These are phyloP conservation scores for Tetradesmus lagerheimii DNA, from an alignment of 139 green algal species.

Conservation along the genomic window DNA sequence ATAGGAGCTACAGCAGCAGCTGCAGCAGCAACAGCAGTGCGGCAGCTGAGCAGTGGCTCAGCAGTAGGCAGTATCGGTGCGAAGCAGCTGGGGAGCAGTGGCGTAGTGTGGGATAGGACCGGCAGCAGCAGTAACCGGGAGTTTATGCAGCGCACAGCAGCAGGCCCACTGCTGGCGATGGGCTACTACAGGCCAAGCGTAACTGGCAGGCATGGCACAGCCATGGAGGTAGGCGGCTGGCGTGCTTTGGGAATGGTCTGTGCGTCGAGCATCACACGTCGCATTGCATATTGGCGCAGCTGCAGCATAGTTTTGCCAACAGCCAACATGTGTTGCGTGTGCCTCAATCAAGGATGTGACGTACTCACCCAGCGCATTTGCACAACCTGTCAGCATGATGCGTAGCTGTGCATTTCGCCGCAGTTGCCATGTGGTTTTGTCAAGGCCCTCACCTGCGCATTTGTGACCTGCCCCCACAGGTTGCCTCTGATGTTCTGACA, in stretches of 20 bases:
- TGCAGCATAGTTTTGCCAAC: no score
- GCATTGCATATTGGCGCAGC: no score
- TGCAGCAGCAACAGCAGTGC: not conserved
- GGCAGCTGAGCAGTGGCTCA: not conserved
- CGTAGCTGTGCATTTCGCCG: no score
- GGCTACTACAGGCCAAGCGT: conserved; percentile 79
- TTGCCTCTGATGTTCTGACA: conserved; percentile 65
- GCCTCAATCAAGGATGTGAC: no score
- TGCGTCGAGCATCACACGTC: no score
- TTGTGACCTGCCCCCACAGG: no score
- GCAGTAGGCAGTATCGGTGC: not conserved
- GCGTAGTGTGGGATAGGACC: not conserved
- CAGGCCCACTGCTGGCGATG: conserved; percentile 67
- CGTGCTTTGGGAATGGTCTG: no score
- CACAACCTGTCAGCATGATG: no score
- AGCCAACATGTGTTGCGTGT: no score
- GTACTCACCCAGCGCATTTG: no score
- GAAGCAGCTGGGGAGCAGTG: not conserved
- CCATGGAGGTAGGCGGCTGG: conserved; percentile 58
- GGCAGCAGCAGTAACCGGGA: not conserved
- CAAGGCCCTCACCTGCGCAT: no score
- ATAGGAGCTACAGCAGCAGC: conserved; percentile 1
- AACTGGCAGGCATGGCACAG: conserved; percentile 24
- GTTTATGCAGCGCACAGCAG: conserved; percentile 42
- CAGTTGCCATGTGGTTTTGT: no score